A percentile compares a stretch with the other conserved stretches of the same genome.
phyloP scores from a whole-genome alignment of 2,329 filamentous ascomycete species.

The Falciphora oryzae region DNA sequence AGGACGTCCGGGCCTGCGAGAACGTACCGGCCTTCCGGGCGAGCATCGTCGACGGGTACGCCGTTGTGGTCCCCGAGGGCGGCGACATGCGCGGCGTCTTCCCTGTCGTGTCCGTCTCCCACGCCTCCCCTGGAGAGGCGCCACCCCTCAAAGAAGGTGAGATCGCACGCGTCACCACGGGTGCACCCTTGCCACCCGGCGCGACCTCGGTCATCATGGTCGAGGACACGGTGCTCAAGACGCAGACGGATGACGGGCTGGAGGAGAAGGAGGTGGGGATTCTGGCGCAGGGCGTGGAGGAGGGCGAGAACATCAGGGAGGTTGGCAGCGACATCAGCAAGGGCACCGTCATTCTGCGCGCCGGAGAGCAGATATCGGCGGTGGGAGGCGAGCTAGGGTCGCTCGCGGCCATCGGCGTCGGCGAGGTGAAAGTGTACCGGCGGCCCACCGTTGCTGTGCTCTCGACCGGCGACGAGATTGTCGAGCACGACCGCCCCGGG shows the following conservation, averaged over 20 bases:
- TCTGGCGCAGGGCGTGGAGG: slow-evolving; percentile 65
- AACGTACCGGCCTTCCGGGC: slow-evolving; percentile 89
- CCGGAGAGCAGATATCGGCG: slow-evolving; percentile 77
- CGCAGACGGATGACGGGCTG: slow-evolving; percentile 68
- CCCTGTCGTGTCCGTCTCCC: slow-evolving; percentile 79
- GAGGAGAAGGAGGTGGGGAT: slow-evolving; percentile 91
- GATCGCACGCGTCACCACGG: slow-evolving; percentile 88
- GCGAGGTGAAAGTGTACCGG: slow-evolving; percentile 64
- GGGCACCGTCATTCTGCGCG: slow-evolving; percentile 63
- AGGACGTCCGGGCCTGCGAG: slow-evolving; percentile 74
- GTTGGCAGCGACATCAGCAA: slow-evolving; percentile 79
- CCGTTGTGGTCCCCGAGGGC: slow-evolving; percentile 61
- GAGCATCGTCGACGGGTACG: slow-evolving; percentile 96
- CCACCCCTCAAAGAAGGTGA: slow-evolving; percentile 63
- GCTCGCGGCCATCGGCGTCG: slow-evolving; percentile 75
- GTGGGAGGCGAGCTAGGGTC: slow-evolving; percentile 89
- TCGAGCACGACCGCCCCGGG: slow-evolving; percentile 61
- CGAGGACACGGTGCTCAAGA: slow-evolving; percentile 78
- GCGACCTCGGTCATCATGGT: slow-evolving; percentile 95
- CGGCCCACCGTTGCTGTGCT: slow-evolving; percentile 78
- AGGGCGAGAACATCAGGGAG: slow-evolving; percentile 85
- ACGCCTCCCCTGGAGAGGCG: slow-evolving; percentile 69
- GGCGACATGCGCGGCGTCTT: slow-evolving; percentile 71
- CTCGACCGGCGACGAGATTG: slow-evolving; percentile 92
- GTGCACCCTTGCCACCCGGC: slow-evolving; percentile 80